These are phyloP conservation scores for Nakataea oryzae DNA, from an alignment of 2,329 filamentous ascomycete species.

Conservation along the genomic window DNA sequence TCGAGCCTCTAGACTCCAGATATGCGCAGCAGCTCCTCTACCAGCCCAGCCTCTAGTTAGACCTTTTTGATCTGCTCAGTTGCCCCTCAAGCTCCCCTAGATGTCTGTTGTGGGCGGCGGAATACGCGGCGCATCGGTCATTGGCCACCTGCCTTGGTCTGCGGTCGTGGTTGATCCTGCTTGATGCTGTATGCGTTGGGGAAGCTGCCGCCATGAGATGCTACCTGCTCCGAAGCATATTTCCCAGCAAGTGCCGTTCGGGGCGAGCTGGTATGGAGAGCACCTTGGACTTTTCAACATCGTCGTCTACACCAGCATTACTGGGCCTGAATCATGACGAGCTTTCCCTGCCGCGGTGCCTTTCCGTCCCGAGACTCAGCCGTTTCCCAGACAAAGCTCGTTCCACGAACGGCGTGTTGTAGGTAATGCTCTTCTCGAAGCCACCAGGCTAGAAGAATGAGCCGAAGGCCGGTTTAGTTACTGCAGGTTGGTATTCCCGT, in stretches of 20 bases:
- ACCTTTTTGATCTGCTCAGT: conserved; percentile 10
- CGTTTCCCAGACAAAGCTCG: conserved; percentile 22
- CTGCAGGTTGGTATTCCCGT: conserved; percentile 3
- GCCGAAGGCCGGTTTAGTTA: too few species aligned
- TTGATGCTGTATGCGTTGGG: conserved; percentile 24
- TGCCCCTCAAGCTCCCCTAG: conserved; percentile 17
- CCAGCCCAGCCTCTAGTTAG: conserved; percentile 16
- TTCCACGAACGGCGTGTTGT: conserved; percentile 15
- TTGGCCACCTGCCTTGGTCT: conserved; percentile 23
- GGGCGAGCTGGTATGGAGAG: conserved; percentile 25
- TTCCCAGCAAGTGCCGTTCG: conserved; percentile 19
- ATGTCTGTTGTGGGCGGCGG: conserved; percentile 19
- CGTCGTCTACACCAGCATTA: conserved; percentile 18
- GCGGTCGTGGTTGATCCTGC: conserved; percentile 28
- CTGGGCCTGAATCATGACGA: conserved; percentile 21
- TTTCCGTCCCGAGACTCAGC: conserved; percentile 22
- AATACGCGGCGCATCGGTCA: conserved; percentile 12
- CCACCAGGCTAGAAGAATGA: too few species aligned
- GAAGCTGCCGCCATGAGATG: conserved; percentile 20
- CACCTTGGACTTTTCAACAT: conserved; percentile 14
- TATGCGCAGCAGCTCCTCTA: conserved; percentile 17
- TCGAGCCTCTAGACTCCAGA: conserved; percentile 22
- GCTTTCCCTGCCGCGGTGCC: conserved; percentile 21
- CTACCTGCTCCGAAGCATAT: conserved; percentile 2
- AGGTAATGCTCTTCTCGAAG: neutral